phyloP scores from a whole-genome alignment of 2,329 filamentous ascomycete genomes.

The Aspergillus chevalieri region DNA sequence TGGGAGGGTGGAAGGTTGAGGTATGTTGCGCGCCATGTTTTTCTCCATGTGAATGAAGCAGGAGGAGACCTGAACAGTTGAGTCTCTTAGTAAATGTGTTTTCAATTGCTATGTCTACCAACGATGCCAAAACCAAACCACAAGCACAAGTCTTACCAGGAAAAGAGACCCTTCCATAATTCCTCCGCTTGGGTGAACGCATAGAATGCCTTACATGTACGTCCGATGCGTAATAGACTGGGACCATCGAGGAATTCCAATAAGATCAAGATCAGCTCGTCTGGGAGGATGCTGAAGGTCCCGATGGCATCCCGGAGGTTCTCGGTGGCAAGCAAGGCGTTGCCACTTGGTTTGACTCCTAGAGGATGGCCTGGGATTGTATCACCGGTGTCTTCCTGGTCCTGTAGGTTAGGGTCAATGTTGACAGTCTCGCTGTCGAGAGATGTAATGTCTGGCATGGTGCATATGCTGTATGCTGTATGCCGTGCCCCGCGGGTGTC shows the following conservation, averaged over 20 bases:
- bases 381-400: slow-evolving; percentile 38
- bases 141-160: slow-evolving; percentile 60
- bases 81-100: slow-evolving; percentile 9
- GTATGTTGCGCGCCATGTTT: slow-evolving; percentile 77
- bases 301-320: slow-evolving; percentile 65
- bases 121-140: not conserved
- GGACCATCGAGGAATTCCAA: slow-evolving; percentile 66
- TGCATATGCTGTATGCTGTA: slow-evolving; percentile 4
- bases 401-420: slow-evolving; percentile 4
- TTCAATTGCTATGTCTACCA: not conserved
- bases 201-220: slow-evolving; percentile 78
- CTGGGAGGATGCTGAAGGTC: slow-evolving; percentile 62
- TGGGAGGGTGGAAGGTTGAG: slow-evolving; percentile 53
- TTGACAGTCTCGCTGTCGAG: slow-evolving; percentile 13
- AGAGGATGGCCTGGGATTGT: slow-evolving; percentile 73
- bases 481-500: too few relatives aligned
- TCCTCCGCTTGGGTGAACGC: slow-evolving; percentile 81
- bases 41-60: slow-evolving; percentile 60
- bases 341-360: slow-evolving; percentile 79
- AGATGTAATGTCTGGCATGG: slow-evolving; percentile 31
- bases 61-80: slow-evolving; percentile 20
- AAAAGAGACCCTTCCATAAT: slow-evolving; percentile 78
- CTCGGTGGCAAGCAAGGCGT: slow-evolving; percentile 61
- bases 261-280: slow-evolving; percentile 70
- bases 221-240: slow-evolving; percentile 60